A percentile compares a stretch with the other conserved stretches of the same genome.
phyloP scores from a whole-genome alignment of 257 asterid genomes.

The Coffea canephora region DNA sequence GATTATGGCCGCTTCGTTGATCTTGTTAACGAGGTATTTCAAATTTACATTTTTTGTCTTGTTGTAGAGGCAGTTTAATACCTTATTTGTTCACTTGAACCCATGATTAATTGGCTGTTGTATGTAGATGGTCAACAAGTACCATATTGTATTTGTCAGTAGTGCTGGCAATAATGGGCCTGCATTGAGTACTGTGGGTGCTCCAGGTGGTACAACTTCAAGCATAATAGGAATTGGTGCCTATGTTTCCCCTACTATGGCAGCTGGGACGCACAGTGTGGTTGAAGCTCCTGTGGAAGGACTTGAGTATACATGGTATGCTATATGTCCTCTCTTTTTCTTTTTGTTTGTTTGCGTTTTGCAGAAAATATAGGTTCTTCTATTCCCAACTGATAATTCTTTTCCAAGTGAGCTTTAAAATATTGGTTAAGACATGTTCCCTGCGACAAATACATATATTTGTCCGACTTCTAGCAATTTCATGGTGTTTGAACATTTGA shows the following conservation, averaged over 20 bases:
- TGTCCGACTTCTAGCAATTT: neutral
- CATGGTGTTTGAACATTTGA: neutral
- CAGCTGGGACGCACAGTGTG: constrained; percentile 88
- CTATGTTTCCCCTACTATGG: constrained; percentile 97
- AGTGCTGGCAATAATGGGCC: constrained; percentile 98
- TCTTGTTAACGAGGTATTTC: constrained; percentile 81
- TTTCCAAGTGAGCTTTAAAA: neutral
- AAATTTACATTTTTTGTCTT: constrained; percentile 7
- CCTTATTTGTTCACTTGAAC: neutral
- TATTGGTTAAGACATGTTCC: neutral
- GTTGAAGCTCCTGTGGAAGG: constrained; percentile 97
- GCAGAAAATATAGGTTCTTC: neutral
- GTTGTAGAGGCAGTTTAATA: neutral
- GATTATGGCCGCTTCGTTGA: constrained; percentile 98
- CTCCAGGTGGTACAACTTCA: constrained; percentile 98
- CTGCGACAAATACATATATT: too few relatives aligned
- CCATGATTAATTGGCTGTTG: neutral
- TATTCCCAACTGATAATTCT: neutral
- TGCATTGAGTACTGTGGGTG: constrained; percentile 93
- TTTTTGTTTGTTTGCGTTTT: neutral
- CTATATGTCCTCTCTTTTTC: constrained; percentile 15
- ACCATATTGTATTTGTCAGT: constrained; percentile 77
- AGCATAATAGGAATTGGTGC: constrained; percentile 99
- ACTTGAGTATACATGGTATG: constrained; percentile 94
- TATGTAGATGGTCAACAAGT: constrained; percentile 81